A percentile compares a stretch with the other conserved stretches of the same genome.
Evolutionary conservation across 2,329 filamentous ascomycete species (phyloP).

Genomic region (Venturia asperata): DNA sequence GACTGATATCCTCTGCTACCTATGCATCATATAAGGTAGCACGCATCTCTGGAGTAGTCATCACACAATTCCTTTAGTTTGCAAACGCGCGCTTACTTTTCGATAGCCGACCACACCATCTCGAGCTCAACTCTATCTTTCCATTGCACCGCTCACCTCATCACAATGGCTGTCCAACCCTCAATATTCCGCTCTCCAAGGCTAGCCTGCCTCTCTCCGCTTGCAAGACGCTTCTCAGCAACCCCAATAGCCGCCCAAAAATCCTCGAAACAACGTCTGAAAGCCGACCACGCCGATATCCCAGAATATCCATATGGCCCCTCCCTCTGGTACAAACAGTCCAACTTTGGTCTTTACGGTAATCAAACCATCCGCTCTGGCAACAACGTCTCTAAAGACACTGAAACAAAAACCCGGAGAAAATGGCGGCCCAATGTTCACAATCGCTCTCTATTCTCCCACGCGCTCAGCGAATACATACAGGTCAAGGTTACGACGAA

Average conservation of each 20-base stretch:
- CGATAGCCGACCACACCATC: too few relatives aligned
- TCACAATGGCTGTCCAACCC: slow-evolving; percentile 11
- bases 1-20: too few relatives aligned
- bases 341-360: slow-evolving; percentile 68
- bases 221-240: slow-evolving; percentile 12
- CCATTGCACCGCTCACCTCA: neutral
- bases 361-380: slow-evolving; percentile 65
- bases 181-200: neutral
- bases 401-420: slow-evolving; percentile 63
- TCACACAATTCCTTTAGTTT: too few relatives aligned
- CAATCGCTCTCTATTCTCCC: slow-evolving; percentile 59
- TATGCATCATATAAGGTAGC: too few relatives aligned
- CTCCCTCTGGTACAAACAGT: slow-evolving; percentile 68
- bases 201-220: slow-evolving; percentile 18
- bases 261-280: slow-evolving; percentile 16
- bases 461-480: slow-evolving; percentile 54
- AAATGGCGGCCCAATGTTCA: slow-evolving; percentile 69
- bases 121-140: neutral
- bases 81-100: too few relatives aligned
- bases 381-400: slow-evolving; percentile 64
- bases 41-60: too few relatives aligned
- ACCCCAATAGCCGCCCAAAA: neutral
- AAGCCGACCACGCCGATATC: slow-evolving; percentile 22
- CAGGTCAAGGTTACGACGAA: slow-evolving; percentile 62
- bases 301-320: slow-evolving; percentile 64